A percentile compares a stretch with the other conserved stretches of the same genome.
These are phyloP conservation scores for Phyllosticta citrichinensis DNA, from an alignment of 2,329 filamentous ascomycete genomes.

Conservation along the genomic window DNA sequence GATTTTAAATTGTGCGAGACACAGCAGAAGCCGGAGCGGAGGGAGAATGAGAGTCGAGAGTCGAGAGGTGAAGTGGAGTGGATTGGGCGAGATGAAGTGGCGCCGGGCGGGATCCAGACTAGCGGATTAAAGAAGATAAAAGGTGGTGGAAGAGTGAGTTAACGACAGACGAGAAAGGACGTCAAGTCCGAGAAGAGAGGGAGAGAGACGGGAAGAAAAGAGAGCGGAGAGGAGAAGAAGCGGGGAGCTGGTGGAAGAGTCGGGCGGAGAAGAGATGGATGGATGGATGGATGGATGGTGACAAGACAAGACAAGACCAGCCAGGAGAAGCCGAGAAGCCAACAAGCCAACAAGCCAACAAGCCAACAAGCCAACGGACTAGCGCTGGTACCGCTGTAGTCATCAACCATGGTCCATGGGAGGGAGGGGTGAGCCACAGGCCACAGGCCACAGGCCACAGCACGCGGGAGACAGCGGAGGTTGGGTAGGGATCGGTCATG, in stretches of 20 bases:
- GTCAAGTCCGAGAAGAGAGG: constrained; percentile 1
- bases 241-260: not conserved
- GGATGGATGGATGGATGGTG: too few relatives aligned
- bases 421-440: too few relatives aligned
- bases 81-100: not conserved
- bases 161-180: constrained; percentile 8
- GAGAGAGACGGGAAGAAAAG: not conserved
- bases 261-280: not conserved
- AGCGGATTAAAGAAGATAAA: constrained; percentile 8
- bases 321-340: too few relatives aligned
- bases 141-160: not conserved
- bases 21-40: not conserved
- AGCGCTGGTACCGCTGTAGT: too few relatives aligned
- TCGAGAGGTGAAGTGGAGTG: not conserved
- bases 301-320: too few relatives aligned
- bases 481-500: not conserved
- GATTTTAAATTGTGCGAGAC: not conserved
- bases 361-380: too few relatives aligned
- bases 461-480: not conserved
- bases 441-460: too few relatives aligned
- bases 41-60: not conserved
- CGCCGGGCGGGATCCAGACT: not conserved
- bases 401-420: too few relatives aligned
- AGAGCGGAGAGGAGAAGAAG: not conserved
- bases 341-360: too few relatives aligned